Percentiles rank a stretch among this genome's conserved stretches.
These are phyloP conservation scores for Penicillium canescens DNA, from an alignment of 495 filamentous ascomycete species.

Conservation along the genomic window DNA sequence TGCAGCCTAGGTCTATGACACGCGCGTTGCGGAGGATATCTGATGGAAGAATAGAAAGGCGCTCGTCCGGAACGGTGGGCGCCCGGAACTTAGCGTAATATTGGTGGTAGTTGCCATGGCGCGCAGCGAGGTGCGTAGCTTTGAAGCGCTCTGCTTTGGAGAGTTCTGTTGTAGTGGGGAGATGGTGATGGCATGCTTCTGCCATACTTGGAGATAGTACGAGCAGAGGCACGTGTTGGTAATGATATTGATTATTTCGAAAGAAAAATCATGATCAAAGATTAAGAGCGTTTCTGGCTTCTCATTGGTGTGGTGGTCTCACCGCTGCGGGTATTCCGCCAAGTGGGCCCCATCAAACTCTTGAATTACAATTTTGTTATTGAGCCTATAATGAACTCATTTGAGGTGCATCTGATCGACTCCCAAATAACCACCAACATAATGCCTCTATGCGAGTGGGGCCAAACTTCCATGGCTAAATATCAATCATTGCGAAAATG, in stretches of 20 bases:
- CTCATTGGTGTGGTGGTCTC: too few relatives aligned
- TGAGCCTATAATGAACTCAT: too few relatives aligned
- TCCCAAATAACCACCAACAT: too few relatives aligned
- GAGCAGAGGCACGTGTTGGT: constrained; percentile 9
- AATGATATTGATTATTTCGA: constrained; percentile 16
- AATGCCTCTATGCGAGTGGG: too few relatives aligned
- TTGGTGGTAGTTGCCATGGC: constrained; percentile 34
- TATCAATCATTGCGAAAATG: too few relatives aligned
- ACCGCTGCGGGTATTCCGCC: too few relatives aligned
- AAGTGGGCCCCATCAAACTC: too few relatives aligned
- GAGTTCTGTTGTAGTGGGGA: constrained; percentile 19
- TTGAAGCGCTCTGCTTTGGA: constrained; percentile 33
- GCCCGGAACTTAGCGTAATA: constrained; percentile 32
- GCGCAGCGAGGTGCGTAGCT: constrained; percentile 30
- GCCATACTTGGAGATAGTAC: constrained; percentile 21
- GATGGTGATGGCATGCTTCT: constrained; percentile 18
- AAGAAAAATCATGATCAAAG: too few relatives aligned
- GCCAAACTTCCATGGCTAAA: too few relatives aligned
- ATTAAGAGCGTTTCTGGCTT: too few relatives aligned
- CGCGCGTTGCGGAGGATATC: constrained; percentile 28
- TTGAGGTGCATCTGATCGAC: too few relatives aligned
- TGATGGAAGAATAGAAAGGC: constrained; percentile 29
- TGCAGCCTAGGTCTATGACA: constrained; percentile 31
- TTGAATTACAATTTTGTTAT: too few relatives aligned
- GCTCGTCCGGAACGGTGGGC: constrained; percentile 28